Evolutionary conservation across 2,329 filamentous ascomycete genomes (phyloP).

Genomic region (Pyricularia pennisetigena): DNA sequence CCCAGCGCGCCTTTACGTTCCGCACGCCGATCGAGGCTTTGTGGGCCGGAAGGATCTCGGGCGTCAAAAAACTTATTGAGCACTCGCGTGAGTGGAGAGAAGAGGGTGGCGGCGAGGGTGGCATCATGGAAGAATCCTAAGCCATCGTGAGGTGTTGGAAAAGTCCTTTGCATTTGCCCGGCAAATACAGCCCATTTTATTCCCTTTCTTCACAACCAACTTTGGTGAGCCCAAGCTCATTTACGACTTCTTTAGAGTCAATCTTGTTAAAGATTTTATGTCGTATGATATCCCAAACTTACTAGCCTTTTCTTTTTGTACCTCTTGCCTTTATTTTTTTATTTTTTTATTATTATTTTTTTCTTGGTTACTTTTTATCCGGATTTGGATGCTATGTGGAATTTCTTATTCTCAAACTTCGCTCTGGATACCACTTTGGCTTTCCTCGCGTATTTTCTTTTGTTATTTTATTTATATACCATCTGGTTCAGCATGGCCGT

Average conservation of each 20-base stretch:
- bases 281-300: background rate
- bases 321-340: background rate
- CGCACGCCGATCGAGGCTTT: constrained; percentile 80
- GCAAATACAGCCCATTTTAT: background rate
- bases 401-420: constrained; percentile 5
- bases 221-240: background rate
- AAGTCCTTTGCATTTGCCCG: background rate
- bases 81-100: constrained; percentile 89
- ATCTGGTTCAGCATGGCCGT: background rate
- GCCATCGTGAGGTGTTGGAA: background rate
- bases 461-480: constrained; percentile 3
- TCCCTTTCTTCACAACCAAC: background rate
- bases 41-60: constrained; percentile 75
- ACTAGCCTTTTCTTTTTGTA: background rate
- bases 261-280: background rate
- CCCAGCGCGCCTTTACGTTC: constrained; percentile 88
- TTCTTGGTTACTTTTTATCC: background rate
- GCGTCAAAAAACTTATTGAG: constrained; percentile 73
- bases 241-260: background rate
- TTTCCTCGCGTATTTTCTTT: background rate
- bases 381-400: background rate
- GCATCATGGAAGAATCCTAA: constrained; percentile 50
- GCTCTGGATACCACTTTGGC: constrained; percentile 2
- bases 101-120: constrained; percentile 62
- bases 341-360: background rate